These are phyloP conservation scores for Kwoniella bestiolae DNA, from an alignment of 768 basidiomycete genomes.

Conservation along the genomic window DNA sequence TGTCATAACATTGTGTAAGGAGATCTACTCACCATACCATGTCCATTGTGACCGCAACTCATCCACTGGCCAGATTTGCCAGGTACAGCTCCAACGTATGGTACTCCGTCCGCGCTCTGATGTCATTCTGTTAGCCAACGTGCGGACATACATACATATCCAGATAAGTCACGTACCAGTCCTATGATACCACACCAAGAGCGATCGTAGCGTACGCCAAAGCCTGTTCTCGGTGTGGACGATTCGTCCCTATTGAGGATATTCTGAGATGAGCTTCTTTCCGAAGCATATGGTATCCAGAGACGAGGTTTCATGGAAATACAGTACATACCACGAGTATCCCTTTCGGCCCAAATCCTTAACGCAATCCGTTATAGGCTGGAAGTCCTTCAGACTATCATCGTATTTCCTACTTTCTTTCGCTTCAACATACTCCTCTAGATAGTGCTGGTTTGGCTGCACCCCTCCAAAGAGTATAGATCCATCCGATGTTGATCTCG, in stretches of 20 bases:
- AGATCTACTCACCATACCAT: conserved; percentile 22
- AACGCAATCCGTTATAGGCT: conserved; percentile 44
- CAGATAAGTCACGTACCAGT: conserved; percentile 30
- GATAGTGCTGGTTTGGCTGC: conserved; percentile 19
- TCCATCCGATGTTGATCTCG: conserved; percentile 22
- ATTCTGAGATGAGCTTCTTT: no score
- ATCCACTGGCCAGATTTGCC: conserved; percentile 47
- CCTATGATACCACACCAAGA: conserved; percentile 51
- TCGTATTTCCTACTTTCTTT: conserved; percentile 17
- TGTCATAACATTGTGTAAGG: not conserved
- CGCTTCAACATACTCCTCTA: conserved; percentile 25
- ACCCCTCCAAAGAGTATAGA: conserved; percentile 28
- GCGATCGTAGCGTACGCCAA: conserved; percentile 32
- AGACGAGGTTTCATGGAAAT: not conserved
- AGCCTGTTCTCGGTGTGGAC: not conserved
- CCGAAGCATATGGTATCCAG: not conserved
- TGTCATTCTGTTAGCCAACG: not conserved
- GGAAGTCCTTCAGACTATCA: conserved; percentile 35
- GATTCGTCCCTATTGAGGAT: not conserved
- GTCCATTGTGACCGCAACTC: conserved; percentile 42
- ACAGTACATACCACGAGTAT: conserved; percentile 47
- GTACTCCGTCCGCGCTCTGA: conserved; percentile 44
- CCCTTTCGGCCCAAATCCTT: conserved; percentile 34
- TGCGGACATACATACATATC: not conserved
- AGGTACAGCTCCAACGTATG: conserved; percentile 43